These are phyloP conservation scores for Gardenia jasminoides DNA, from an alignment of 257 asterid genomes.

Conservation along the genomic window DNA sequence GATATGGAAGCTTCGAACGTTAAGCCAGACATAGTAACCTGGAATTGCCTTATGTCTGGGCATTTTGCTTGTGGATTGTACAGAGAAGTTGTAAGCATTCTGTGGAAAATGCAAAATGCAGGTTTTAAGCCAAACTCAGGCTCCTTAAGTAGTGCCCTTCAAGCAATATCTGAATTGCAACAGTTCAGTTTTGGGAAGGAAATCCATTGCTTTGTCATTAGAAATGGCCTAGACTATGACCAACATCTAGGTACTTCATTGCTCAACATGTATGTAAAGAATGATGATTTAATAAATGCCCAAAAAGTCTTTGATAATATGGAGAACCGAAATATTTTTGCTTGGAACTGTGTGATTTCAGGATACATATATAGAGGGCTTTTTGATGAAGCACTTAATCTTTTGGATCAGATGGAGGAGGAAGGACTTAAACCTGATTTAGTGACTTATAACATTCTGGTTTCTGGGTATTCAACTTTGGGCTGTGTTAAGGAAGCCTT, in stretches of 20 bases:
- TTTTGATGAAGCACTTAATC: slow-evolving; percentile 37
- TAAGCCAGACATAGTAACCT: slow-evolving; percentile 55
- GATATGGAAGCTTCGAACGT: slow-evolving; percentile 39
- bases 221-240: slow-evolving; percentile 45
- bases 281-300: slow-evolving; percentile 39
- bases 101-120: slow-evolving; percentile 43
- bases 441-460: slow-evolving; percentile 55
- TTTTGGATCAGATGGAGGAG: slow-evolving; percentile 43
- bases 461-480: slow-evolving; percentile 51
- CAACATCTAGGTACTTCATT: slow-evolving; percentile 42
- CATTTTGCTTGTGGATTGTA: slow-evolving; percentile 37
- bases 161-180: slow-evolving; percentile 47
- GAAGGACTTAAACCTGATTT: slow-evolving; percentile 52
- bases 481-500: slow-evolving; percentile 49
- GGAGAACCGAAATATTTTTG: slow-evolving; percentile 36
- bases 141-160: slow-evolving; percentile 48
- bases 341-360: slow-evolving; percentile 61
- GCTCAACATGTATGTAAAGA: slow-evolving; percentile 62
- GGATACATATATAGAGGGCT: slow-evolving; percentile 50
- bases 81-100: slow-evolving; percentile 33
- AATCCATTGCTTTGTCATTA: slow-evolving; percentile 47
- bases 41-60: slow-evolving; percentile 63
- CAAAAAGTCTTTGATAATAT: slow-evolving; percentile 39
- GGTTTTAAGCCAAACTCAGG: slow-evolving; percentile 51
- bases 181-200: slow-evolving; percentile 34